Evolutionary conservation across 2,329 filamentous ascomycete genomes (phyloP).

Genomic region (Arachnomyces sp.): DNA sequence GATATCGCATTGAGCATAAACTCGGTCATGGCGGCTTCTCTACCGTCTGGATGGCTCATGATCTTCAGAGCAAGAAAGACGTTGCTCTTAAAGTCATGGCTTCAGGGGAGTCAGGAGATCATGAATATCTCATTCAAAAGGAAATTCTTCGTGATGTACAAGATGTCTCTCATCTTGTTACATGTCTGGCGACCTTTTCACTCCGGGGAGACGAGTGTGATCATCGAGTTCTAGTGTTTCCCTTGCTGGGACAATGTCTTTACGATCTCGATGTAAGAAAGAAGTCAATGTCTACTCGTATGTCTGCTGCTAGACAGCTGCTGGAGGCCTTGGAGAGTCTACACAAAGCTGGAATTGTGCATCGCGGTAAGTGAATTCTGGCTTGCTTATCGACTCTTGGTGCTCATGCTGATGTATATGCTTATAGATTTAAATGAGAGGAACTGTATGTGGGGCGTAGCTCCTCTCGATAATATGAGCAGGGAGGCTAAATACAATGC

Average conservation of each 20-base stretch:
- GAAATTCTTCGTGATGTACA: constrained; percentile 14
- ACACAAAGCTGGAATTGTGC: constrained; percentile 8
- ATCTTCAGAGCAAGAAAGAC: constrained; percentile 13
- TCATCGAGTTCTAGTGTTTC: constrained; percentile 10
- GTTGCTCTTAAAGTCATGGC: constrained; percentile 20
- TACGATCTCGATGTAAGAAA: not conserved
- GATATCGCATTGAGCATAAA: constrained; percentile 20
- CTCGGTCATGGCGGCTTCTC: constrained; percentile 17
- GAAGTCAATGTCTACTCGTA: constrained; percentile 3
- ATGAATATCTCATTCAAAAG: constrained; percentile 16
- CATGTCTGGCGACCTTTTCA: constrained; percentile 14
- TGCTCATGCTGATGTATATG: constrained; percentile 1
- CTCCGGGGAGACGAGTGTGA: constrained; percentile 10
- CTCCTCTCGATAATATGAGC: constrained; percentile 1
- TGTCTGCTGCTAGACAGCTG: constrained; percentile 8
- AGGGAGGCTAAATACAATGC: not conserved
- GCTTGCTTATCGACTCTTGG: not conserved
- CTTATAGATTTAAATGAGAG: constrained; percentile 3
- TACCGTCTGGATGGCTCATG: constrained; percentile 22
- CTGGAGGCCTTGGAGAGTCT: constrained; percentile 7
- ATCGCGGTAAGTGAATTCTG: constrained; percentile 5
- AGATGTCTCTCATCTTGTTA: constrained; percentile 16
- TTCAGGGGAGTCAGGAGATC: constrained; percentile 12
- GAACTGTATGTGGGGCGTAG: constrained; percentile 4
- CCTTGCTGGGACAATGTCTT: constrained; percentile 1